Evolutionary conservation across 805 yeast species (phyloP), one percentile per base, ranked within the genome.

Genomic region (Komagataella pastoris): DNA sequence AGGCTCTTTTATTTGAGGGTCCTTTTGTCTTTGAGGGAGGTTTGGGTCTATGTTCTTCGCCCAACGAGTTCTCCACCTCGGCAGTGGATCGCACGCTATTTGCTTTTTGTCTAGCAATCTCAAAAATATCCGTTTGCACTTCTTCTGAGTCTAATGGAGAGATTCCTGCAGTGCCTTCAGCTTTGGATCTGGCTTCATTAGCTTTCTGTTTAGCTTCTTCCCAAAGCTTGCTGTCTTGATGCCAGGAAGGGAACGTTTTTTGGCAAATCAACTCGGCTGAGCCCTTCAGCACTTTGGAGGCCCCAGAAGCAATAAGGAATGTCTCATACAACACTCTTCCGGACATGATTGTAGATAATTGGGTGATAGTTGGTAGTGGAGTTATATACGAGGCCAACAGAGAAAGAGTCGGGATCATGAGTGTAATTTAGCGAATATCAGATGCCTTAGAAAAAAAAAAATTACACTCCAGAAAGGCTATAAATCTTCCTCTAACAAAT

Each of bases 101-200:
- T 10, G 70, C 59, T 54, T 66, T 67, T 17, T 59, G 57, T 44
- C 59, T 59, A 2, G 72, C 71, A n/a, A 61, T 51, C 50, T 58
- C 61, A 47, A 59, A 68, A 46, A 68, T 61, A 50, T 68, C 71
- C 18, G 55, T 51, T 1, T 59, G 61, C n/a, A 52, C 21, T 17
- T 21, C 59, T 12, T 48, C n/a, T 30, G 40, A 12, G 2, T 12
- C 40, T 10, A 8, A 18, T 54, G 53, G 10, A 6, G 23, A 3
- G 10, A 30, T 10, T 24, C 46, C 48, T 7, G 10, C 30, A 40
- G 43, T 2, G 17, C 54, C 50, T 2, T 47, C 50, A 7, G 53
- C 51, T 10, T 52, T 55, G 12, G 61, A 56, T 43, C 58, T 58
- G 2, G 59, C 61, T 24, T 54, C 59, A 47, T 58, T 63, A 1